A percentile compares a stretch with the other conserved stretches of the same genome.
Evolutionary conservation across 495 filamentous ascomycete genomes (phyloP).

Genomic region (Penicillium waksmanii): DNA sequence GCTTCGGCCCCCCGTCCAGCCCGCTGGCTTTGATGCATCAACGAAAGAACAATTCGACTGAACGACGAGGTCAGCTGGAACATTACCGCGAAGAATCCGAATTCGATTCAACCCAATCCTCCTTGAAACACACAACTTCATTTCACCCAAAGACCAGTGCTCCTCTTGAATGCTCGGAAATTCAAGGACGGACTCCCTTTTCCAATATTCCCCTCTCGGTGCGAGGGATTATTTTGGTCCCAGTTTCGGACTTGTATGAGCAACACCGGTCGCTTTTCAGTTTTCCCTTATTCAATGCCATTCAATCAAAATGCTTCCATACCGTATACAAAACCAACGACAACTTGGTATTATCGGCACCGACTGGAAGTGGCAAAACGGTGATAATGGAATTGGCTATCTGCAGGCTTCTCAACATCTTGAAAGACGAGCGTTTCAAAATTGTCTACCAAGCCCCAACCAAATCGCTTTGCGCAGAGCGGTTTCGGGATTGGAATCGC

Average conservation of each 20-base stretch:
- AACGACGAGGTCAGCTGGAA: constrained; percentile 4
- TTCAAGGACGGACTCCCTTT: constrained; percentile 17
- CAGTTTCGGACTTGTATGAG: constrained; percentile 75
- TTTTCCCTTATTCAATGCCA: constrained; percentile 84
- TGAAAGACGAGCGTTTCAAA: constrained; percentile 76
- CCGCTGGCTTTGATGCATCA: constrained; percentile 33
- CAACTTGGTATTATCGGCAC: constrained; percentile 87
- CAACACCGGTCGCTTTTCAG: constrained; percentile 75
- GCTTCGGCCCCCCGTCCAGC: constrained; percentile 30
- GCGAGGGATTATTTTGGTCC: constrained; percentile 74
- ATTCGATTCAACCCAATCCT: constrained; percentile 7
- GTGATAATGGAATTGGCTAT: constrained; percentile 90
- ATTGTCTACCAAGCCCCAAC: constrained; percentile 95
- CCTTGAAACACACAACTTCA: not conserved
- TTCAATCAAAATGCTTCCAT: constrained; percentile 87
- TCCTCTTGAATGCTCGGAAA: not conserved
- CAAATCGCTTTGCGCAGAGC: constrained; percentile 88
- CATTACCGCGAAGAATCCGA: not conserved
- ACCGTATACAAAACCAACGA: constrained; percentile 72
- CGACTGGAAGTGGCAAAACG: constrained; percentile 95
- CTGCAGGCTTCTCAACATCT: constrained; percentile 69
- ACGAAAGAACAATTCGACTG: constrained; percentile 4
- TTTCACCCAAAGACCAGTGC: not conserved
- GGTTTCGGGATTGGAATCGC: constrained; percentile 79
- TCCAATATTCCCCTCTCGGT: constrained; percentile 42